A percentile compares a stretch with the other conserved stretches of the same genome.
These are phyloP conservation scores for Fusarium sp. DNA, from an alignment of 2,329 filamentous ascomycete genomes.

Conservation along the genomic window DNA sequence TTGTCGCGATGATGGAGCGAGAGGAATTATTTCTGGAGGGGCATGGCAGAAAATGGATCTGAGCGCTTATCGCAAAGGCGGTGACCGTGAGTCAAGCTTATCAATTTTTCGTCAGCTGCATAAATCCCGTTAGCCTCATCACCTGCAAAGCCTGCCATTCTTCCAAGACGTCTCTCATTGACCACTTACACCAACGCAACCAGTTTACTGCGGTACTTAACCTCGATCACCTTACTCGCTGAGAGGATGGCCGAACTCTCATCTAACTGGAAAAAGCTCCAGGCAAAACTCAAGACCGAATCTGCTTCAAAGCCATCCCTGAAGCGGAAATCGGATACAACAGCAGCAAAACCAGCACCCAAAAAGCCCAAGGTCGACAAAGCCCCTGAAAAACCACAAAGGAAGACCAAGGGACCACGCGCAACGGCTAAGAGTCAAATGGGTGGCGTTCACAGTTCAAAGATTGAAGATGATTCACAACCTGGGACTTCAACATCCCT, in stretches of 20 bases:
- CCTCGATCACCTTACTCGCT: background rate
- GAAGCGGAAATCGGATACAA: constrained; percentile 57
- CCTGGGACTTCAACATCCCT: constrained; percentile 64
- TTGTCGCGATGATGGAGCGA: constrained; percentile 19
- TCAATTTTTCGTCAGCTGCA: constrained; percentile 38
- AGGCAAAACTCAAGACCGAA: constrained; percentile 68
- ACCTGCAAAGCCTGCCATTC: constrained; percentile 3
- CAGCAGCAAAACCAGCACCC: constrained; percentile 37
- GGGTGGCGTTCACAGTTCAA: constrained; percentile 68
- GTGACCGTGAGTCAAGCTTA: constrained; percentile 37
- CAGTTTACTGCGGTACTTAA: background rate
- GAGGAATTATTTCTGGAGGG: constrained; percentile 41
- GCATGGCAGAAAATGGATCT: constrained; percentile 43
- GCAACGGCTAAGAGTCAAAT: constrained; percentile 53
- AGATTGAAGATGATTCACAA: constrained; percentile 52
- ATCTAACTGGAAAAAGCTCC: constrained; percentile 84
- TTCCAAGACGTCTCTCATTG: background rate
- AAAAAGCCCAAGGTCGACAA: constrained; percentile 47
- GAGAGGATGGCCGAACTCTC: constrained; percentile 62
- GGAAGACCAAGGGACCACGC: constrained; percentile 5
- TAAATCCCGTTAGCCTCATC: constrained; percentile 33
- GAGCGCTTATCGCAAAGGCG: constrained; percentile 43
- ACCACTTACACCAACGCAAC: constrained; percentile 12
- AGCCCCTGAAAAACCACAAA: constrained; percentile 9
- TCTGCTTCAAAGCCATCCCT: constrained; percentile 52